Base-by-base conservation (phyloP, 768 basidiomycete species). In the Pisolithus orientalis region DNA sequence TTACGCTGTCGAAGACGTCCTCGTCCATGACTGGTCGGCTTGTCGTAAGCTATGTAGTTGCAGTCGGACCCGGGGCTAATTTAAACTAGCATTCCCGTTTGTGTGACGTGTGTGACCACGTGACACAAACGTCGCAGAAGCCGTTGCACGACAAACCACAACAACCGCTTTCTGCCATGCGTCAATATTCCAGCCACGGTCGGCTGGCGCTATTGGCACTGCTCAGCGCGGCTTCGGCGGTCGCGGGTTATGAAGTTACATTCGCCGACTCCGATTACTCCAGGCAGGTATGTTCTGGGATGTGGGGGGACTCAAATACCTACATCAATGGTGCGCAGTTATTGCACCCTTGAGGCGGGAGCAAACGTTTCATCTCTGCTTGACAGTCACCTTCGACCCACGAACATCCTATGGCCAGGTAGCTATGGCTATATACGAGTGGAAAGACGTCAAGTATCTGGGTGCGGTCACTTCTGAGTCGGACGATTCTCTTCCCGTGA, bases 341-440 rank as follows among this genome's bases (percentile, higher is more conserved):
- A 47, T 43, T 40, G 44, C 13, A 57, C 39, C 54, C 31, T 49
- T 34, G 14, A 34, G 39, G 47, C 27, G 44, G 51, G 56, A 52
- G 39, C 60, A 68, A 58, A 66, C 53, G 45, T 43, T 43, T 44
- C 24, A 52, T 29, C 38, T 28, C 16, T 1, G 31, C 42, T 49
- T 51, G 72, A 21, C 54, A 87, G 85, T 95, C 54, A 83, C 84
- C 4, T 98, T 97, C 71, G 83, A 90, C 59, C 31, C 47, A 21
- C 65, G 74, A 16, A 61, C 76, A 5, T 93, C 93, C 3, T 75
- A 84, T 60, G 95, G 95, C 37, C 90, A 95, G 69, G 74, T 96
- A 17, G 91, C 95, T 27, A 84, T 96, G 78, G 88, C 95, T 49
- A 83, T 99, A 24, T 99, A 97, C 63, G 95, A 98, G 71, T 99